These are phyloP conservation scores for Xylaria polymorpha DNA, from an alignment of 2,329 filamentous ascomycete genomes.

Conservation along the genomic window DNA sequence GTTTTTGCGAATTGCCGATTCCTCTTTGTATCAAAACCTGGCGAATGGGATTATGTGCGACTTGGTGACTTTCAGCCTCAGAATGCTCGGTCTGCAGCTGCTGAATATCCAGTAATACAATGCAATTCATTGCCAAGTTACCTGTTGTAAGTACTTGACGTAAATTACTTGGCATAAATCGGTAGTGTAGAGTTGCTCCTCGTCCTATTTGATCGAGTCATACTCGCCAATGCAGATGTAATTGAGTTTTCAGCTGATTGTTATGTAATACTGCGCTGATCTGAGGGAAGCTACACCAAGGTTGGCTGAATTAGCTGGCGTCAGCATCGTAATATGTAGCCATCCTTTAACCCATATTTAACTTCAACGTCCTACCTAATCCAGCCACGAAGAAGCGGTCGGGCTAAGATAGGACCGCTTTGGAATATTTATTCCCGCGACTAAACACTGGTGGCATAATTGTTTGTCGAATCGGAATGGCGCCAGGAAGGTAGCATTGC, in stretches of 20 bases:
- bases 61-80: not conserved
- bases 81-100: not conserved
- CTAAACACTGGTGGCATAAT: not conserved
- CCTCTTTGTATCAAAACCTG: not conserved
- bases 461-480: not conserved
- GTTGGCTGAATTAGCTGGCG: constrained; percentile 15
- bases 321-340: constrained; percentile 24
- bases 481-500: constrained; percentile 1
- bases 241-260: not conserved
- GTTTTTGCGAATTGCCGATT: not conserved
- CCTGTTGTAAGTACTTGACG: too few species aligned
- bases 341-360: constrained; percentile 14
- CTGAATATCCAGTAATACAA: not conserved
- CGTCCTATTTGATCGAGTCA: not conserved
- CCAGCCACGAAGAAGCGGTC: not conserved
- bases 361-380: not conserved
- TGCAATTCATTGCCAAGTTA: not conserved
- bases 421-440: constrained; percentile 1
- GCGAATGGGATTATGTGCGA: not conserved
- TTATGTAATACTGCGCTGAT: not conserved
- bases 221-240: not conserved
- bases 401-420: not conserved
- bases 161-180: too few species aligned
- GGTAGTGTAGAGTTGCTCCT: not conserved
- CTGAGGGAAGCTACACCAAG: not conserved